phyloP scores from a whole-genome alignment of 208 protist genomes.

The Wallacemonas sp. region DNA sequence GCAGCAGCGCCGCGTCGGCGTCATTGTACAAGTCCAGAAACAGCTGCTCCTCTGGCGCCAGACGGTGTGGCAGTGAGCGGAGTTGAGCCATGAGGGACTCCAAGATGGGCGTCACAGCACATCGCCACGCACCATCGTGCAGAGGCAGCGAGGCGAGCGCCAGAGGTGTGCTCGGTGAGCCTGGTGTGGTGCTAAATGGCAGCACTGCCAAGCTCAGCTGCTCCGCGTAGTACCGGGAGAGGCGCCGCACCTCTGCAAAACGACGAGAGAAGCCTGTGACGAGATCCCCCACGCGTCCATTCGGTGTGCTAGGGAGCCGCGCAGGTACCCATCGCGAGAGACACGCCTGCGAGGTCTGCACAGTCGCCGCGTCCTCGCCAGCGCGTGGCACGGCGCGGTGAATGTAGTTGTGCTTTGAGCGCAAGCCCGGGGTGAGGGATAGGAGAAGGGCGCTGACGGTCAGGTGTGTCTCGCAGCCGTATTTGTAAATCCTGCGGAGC shows the following conservation, averaged over 20 bases:
- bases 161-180: not conserved
- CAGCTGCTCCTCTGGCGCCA: slow-evolving; percentile 46
- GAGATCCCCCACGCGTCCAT: slow-evolving; percentile 53
- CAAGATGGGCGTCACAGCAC: slow-evolving; percentile 19
- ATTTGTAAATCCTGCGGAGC: slow-evolving; percentile 53
- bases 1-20: slow-evolving; percentile 37
- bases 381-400: slow-evolving; percentile 19
- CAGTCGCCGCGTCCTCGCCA: slow-evolving; percentile 21
- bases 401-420: slow-evolving; percentile 66
- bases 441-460: slow-evolving; percentile 66
- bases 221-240: slow-evolving; percentile 34
- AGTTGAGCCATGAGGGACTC: slow-evolving; percentile 51
- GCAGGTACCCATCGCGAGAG: not conserved
- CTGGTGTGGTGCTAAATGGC: not conserved
- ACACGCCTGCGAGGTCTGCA: slow-evolving; percentile 4
- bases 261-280: slow-evolving; percentile 54
- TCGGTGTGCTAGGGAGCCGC: slow-evolving; percentile 23
- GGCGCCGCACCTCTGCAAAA: slow-evolving; percentile 40
- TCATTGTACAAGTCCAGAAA: slow-evolving; percentile 48
- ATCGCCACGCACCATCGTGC: not conserved
- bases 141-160: not conserved
- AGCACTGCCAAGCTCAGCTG: slow-evolving; percentile 13
- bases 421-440: slow-evolving; percentile 73
- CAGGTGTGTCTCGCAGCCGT: slow-evolving; percentile 56
- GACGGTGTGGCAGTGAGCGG: slow-evolving; percentile 38